Evolutionary conservation across 495 filamentous ascomycete species (phyloP), one percentile per base, ranked within the genome.

Genomic region (Baudoinia panamericana): DNA sequence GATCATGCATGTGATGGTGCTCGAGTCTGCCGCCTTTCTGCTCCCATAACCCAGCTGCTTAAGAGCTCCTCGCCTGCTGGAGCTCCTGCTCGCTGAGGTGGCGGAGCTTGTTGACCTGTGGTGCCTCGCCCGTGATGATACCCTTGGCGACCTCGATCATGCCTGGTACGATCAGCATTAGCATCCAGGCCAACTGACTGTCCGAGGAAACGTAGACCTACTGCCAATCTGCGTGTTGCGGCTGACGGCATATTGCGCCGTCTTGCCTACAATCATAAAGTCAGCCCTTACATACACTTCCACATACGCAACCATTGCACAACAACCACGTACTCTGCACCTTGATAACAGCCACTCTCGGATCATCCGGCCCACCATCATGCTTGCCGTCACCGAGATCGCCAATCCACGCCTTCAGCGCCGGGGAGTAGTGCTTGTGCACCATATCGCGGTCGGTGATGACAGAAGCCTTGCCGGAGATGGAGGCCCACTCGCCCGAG

Each of bases 311-410:
- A n/a, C n/a, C n/a, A n/a, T n/a, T n/a, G n/a, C n/a, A n/a, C n/a
- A n/a, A n/a, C n/a, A n/a, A n/a, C n/a, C n/a, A n/a, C n/a, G n/a
- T n/a, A n/a, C 72, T 68, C 61, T 70, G 71, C 22, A 85, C 71
- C 39, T 70, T 69, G 37, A 88, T 81, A 30, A 86, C 52, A 19
- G 66, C 71, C 49, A 94, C 82, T 8, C 87, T 66, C 7, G 87
- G 87, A 53, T 94, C 87, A 4, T 80, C 67, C 8, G 76, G 75
- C 1, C 78, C 71, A 9, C 88, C 87, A 46, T 94, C 80, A 52
- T 94, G 87, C 28, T 71, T 72, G 2, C 84, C 86, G 46, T 94
- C 87, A 11, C 82, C 86, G 10, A 96, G 67, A 50, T 96, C 87
- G 16, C 87, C 88, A 16, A 96, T 53, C 87, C 87, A 94, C 0